Evolutionary conservation across 768 basidiomycete genomes (phyloP), one percentile per base, ranked within the genome.

Genomic region (Agaricus sinodeliciosus): DNA sequence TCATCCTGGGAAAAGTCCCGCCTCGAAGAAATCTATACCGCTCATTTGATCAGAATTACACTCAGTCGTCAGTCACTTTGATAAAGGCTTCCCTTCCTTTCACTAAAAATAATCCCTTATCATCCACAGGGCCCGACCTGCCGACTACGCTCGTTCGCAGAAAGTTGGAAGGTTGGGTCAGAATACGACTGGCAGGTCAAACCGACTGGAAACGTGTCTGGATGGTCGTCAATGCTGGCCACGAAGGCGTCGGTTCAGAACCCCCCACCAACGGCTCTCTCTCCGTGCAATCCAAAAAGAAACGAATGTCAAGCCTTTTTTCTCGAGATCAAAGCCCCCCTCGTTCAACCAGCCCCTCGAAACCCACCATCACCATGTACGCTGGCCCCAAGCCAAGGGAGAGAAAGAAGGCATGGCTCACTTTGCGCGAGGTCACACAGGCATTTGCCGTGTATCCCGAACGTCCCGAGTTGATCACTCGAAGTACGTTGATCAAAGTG

Each of bases 361-460:
- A 68, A 45, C 60, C 75, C 19, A 59, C 66, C 16, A 72, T 93
- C 41, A 72, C 79, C 11, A 78, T 93, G 65, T 90, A 74, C 56
- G 55, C 68, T 1, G 80, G 82, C 3, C 73, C 75, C 12, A 90
- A 86, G 68, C 77, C 79, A 5, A 90, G 85, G 62, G 88, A 91
- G 60, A 81, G 73, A 67, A 90, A 81, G 69, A 82, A 78, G 59
- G 67, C 90, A 0, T 62, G 92, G 3, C 67, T 95, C 56, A 86
- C 87, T 0, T 69, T 95, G 54, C 74, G 69, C 28, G 69, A 81
- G 39, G 75, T 94, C 48, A 80, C 85, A 0, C 91, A 96, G 69
- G 90, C 87, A 15, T 96, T 94, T 63, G 90, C 91, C 2, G 91
- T 99, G 8, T 99, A 94, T 65, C 95, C 95, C 1, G 95, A 97